Evolutionary conservation across 2,329 filamentous ascomycete genomes (phyloP).

Genomic region (Fusarium virguliforme): DNA sequence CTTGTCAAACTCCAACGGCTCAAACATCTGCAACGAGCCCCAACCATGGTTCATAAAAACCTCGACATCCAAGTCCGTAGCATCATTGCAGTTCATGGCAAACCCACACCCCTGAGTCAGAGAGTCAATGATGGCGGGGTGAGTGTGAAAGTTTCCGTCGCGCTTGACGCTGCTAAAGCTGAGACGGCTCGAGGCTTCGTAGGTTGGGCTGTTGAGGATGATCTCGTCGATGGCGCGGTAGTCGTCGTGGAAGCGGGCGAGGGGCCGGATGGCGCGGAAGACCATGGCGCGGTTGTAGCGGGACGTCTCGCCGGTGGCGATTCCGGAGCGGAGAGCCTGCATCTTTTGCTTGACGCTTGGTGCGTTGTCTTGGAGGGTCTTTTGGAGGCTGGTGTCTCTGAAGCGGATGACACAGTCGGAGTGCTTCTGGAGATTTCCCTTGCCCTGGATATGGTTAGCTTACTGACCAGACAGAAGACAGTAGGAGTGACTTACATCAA

Average conservation of each 20-base stretch:
- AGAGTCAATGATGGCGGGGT: conserved; percentile 44
- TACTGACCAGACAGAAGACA: fast-evolving
- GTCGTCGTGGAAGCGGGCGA: conserved; percentile 44
- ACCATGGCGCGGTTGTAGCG: conserved; percentile 48
- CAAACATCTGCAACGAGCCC: conserved; percentile 42
- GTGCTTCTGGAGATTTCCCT: conserved; percentile 35
- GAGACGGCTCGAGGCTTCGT: conserved; percentile 36
- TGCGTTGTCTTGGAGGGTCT: conserved; percentile 16
- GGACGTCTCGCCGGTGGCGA: conserved; percentile 27
- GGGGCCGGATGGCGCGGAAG: conserved; percentile 42
- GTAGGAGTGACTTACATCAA: conserved; percentile 21
- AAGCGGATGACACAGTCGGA: conserved; percentile 35
- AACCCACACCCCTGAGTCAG: conserved; percentile 45
- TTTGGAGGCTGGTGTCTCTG: conserved; percentile 27
- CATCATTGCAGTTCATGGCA: conserved; percentile 48
- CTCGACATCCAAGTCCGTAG: conserved; percentile 40
- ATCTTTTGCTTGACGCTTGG: conserved; percentile 31
- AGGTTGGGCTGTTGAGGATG: conserved; percentile 38
- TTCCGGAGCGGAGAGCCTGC: conserved; percentile 33
- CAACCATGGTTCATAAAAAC: conserved; percentile 47
- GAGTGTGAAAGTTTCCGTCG: conserved; percentile 38
- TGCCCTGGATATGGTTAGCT: background rate
- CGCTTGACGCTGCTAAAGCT: conserved; percentile 43
- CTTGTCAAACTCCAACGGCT: conserved; percentile 44
- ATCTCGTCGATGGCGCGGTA: conserved; percentile 46